Evolutionary conservation across 306 rosid species (phyloP), one percentile per base, ranked within the genome.

Genomic region (Ceratonia siliqua): DNA sequence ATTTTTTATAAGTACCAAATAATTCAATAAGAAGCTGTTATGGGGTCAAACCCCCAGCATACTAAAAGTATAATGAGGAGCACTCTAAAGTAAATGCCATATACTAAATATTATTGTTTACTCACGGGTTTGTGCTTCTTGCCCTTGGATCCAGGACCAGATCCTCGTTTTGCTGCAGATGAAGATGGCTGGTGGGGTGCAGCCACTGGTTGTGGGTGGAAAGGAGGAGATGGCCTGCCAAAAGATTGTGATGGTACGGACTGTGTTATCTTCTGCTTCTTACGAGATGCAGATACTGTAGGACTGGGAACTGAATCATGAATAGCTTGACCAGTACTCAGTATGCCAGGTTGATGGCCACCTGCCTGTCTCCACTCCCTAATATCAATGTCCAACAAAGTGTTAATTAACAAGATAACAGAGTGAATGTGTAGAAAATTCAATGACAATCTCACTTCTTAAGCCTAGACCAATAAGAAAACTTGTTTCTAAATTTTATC

Each of bases 361-460:
- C 91, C 91, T 36, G 87, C 82, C 84, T 89, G 94, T 80, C 98
- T 91, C 98, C 98, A 94, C 77, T 94, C 98, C 90, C 98, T 94
- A 75, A 58, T 49, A 78, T 48, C 65, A 81, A 72, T 62, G 74
- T 58, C 78, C 76, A 82, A 76, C 25, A 82, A 57, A 78, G 46
- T 32, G 48, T 70, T 79, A 33, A 84, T 84, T 68, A 78, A 82
- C 64, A 77, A 65, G 75, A 79, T 49, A 18, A 20, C 62, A 81
- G 73, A 41, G 45, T 46, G 22, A 3, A 14, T 22, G 11, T 28
- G 63, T 68, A 24, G 21, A 45, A 79, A 58, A 66, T 25, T 72
- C 73, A 45, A 76, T 18, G 68, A 74, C 54, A 64, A 67, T 72
- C 54, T 45, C 68, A 70, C 6, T 35, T 63, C 50, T 18, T 59